Conservation (phyloP, 371 early-diverging fungal species). For the Mucor plumbeus region DNA sequence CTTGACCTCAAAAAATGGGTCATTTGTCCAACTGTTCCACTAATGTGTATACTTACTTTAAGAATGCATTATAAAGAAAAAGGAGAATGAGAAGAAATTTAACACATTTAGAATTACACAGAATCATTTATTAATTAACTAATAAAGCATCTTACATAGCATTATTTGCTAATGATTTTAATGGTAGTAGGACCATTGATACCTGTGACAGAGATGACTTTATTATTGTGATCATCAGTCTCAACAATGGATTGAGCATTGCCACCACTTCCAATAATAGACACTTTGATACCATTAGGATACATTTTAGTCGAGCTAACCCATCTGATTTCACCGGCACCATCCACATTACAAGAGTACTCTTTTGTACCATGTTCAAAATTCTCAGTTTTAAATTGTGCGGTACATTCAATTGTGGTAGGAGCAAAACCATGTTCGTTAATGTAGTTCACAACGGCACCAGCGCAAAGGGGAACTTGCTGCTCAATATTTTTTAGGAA, state of each 20-base stretch:
- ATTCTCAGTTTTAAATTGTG: conserved; percentile 31
- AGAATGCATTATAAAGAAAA: not conserved
- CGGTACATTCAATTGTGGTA: conserved; percentile 15
- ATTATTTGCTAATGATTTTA: conserved; percentile 19
- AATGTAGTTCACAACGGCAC: conserved; percentile 44
- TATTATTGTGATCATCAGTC: conserved; percentile 17
- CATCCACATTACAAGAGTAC: conserved; percentile 26
- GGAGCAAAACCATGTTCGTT: conserved; percentile 45
- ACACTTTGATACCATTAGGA: conserved; percentile 44
- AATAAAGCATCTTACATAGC: not conserved
- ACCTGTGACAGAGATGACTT: conserved; percentile 17
- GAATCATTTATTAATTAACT: not conserved
- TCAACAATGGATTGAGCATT: conserved; percentile 20
- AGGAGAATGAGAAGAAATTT: not conserved
- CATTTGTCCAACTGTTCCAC: not conserved
- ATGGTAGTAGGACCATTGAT: conserved; percentile 33
- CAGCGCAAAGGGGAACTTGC: conserved; percentile 55
- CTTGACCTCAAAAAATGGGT: not conserved
- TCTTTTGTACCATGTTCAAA: conserved; percentile 41
- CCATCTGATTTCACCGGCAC: conserved; percentile 28
- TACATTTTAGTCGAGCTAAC: conserved; percentile 41
- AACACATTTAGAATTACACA: not conserved
- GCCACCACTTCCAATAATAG: conserved; percentile 22
- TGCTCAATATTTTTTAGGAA: conserved; percentile 44
- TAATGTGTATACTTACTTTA: not conserved